Evolutionary conservation across 2,329 filamentous ascomycete genomes (phyloP), one percentile per base, ranked within the genome.

Genomic region (Claviceps digitariae): DNA sequence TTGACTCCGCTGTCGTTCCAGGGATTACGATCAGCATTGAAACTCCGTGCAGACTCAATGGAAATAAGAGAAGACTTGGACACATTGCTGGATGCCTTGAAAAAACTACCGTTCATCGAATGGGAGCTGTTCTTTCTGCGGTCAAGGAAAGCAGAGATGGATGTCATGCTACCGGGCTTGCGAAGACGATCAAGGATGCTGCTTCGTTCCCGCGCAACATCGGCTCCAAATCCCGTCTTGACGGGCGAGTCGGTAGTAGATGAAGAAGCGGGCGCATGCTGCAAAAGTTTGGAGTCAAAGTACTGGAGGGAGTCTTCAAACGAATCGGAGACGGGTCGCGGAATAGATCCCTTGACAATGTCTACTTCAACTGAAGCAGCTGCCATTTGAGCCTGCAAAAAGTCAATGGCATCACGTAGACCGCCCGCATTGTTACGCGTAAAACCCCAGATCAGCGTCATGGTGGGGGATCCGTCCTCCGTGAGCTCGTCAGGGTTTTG

Each of bases 1-100:
- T 96, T 96, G 66, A 96, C 90, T 63, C 90, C 91, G 65, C 89
- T 95, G 68, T 97, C 91, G 68, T 96, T 96, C 91, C 91, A 97
- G 57, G 90, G 90, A 72, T 96, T 95, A 69, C 90, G 87, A 69
- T 95, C 94, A 61, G 89, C 89, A 58, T 84, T 83, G 69, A 84
- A 84, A 73, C 90, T 95, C 66, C 91, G 87, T 38, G 90, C 90
- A 49, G 90, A 96, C 71, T 97, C 91, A 68, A 96, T 90, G 57
- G 90, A 95, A 61, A 95, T 90, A 60, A 97, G 82, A 36, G 91
- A 96, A 49, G 91, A 93, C 73, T 95, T 96, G 59, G 91, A 96
- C 53, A 87, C 86, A 63, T 91, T 91, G 73, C 75, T 86, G 25
- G 86, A 90, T 56, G 90, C 90, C 73, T 95, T 96, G 78, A 96